Conservation (phyloP, 2,329 filamentous ascomycete genomes). For the Celoporthe dispersa region DNA sequence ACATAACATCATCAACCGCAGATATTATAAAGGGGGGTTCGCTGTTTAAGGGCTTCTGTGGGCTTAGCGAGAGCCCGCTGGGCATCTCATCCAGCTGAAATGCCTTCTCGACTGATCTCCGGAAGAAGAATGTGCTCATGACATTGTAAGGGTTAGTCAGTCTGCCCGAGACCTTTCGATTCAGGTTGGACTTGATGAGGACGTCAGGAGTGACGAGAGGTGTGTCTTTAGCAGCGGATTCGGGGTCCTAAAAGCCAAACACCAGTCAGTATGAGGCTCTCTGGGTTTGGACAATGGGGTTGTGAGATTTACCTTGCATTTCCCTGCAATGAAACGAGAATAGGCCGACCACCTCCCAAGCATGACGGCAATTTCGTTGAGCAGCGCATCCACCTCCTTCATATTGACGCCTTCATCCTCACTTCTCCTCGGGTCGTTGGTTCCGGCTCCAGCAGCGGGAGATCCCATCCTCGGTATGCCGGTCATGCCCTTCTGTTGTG, state of each 20-base stretch:
- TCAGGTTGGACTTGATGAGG: constrained; percentile 77
- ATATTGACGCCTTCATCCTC: constrained; percentile 96
- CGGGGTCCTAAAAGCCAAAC: constrained; percentile 51
- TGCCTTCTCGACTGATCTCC: constrained; percentile 93
- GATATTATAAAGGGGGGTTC: constrained; percentile 92
- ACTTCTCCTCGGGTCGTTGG: constrained; percentile 59
- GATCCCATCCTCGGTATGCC: constrained; percentile 75
- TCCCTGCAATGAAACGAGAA: constrained; percentile 83
- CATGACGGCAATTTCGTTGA: constrained; percentile 91
- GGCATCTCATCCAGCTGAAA: constrained; percentile 96
- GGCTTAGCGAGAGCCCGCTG: constrained; percentile 75
- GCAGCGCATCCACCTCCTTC: constrained; percentile 88
- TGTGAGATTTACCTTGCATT: constrained; percentile 71
- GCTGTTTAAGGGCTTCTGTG: constrained; percentile 71
- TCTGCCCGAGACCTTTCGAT: constrained; percentile 75
- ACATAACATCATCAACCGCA: constrained; percentile 98
- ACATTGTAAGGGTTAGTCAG: constrained; percentile 82
- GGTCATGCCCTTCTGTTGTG: constrained; percentile 64
- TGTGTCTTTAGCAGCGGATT: constrained; percentile 55
- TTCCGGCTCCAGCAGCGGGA: constrained; percentile 63
- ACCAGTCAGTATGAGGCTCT: constrained; percentile 35
- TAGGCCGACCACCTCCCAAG: constrained; percentile 92
- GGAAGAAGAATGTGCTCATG: constrained; percentile 96
- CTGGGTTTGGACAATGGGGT: constrained; percentile 31
- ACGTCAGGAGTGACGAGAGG: constrained; percentile 72